Conservation (phyloP, 129 eudicot species). For the Saussurea involucrata region DNA sequence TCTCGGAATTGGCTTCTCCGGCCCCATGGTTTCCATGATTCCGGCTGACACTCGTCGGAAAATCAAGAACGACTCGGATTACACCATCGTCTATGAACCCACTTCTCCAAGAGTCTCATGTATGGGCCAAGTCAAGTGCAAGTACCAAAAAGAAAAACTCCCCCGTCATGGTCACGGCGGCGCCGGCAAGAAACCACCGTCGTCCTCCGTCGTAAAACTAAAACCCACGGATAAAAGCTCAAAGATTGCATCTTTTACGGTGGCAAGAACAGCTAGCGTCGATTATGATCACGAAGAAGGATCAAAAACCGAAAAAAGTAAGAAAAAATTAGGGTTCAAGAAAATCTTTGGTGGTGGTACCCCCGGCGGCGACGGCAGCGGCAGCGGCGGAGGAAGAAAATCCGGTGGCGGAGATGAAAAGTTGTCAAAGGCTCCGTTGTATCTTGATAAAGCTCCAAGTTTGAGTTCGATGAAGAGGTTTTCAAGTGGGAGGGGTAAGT, state of each 20-base stretch:
- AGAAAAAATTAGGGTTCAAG: slow-evolving; percentile 31
- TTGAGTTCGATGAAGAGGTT: slow-evolving; percentile 60
- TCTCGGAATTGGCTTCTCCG: slow-evolving; percentile 53
- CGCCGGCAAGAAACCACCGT: neutral
- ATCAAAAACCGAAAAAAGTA: slow-evolving; percentile 14
- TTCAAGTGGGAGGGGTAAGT: slow-evolving; percentile 56
- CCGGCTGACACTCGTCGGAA: slow-evolving; percentile 56
- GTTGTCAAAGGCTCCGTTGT: slow-evolving; percentile 13
- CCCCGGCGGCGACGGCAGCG: neutral
- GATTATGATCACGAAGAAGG: neutral
- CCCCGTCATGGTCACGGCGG: slow-evolving; percentile 18
- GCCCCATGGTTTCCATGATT: slow-evolving; percentile 41
- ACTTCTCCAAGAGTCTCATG: slow-evolving; percentile 77
- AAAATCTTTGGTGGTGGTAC: slow-evolving; percentile 18
- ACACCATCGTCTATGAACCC: slow-evolving; percentile 47
- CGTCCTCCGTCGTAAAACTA: neutral
- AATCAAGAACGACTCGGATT: slow-evolving; percentile 30
- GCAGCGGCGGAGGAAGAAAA: slow-evolving; percentile 24
- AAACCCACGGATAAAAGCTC: neutral
- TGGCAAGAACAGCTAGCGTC: neutral
- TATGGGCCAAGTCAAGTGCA: slow-evolving; percentile 79
- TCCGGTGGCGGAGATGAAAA: neutral
- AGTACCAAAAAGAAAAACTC: slow-evolving; percentile 29
- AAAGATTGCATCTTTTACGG: neutral
- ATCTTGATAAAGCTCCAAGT: slow-evolving; percentile 29